A percentile compares a stretch with the other conserved stretches of the same genome.
Conservation (phyloP, 345 rosid species). For the rapeseed (Brassica napus) region Da-Ae NC_063437.1:11043501-11044000, state of each 20-base stretch:
- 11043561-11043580: neutral
- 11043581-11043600: too few species aligned
- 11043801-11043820: neutral
- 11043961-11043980: slow-evolving; percentile 55
- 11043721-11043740: neutral
- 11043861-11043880: neutral
- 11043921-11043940: neutral
- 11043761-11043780: neutral
- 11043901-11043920: neutral
- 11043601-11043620: too few species aligned
- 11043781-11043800: neutral
- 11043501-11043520: neutral
- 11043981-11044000: slow-evolving; percentile 53
- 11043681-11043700: neutral
- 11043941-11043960: slow-evolving; percentile 39
- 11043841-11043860: neutral
- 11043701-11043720: neutral
- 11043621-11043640: too few species aligned
- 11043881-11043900: neutral
- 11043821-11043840: neutral
- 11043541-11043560: neutral
- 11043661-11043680: neutral
- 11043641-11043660: neutral
- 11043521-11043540: neutral
- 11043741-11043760: neutral